Evolutionary conservation across 2,329 filamentous ascomycete species (phyloP).

Genomic region (Aspergillus pseudonomiae): DNA sequence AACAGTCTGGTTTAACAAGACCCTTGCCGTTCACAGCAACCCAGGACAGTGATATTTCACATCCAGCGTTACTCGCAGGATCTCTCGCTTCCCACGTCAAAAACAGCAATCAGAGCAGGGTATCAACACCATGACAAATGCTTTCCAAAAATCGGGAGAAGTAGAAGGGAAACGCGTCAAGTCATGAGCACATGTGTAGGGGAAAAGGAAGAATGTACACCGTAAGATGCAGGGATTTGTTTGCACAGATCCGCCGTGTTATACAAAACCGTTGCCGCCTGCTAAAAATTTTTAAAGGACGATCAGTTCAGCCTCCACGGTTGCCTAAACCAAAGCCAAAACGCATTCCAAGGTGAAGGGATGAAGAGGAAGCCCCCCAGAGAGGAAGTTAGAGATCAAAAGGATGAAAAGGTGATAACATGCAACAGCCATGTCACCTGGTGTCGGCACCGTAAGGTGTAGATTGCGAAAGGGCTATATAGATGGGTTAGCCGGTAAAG

Average conservation of each 20-base stretch:
- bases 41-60: constrained; percentile 13
- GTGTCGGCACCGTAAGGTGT: not conserved
- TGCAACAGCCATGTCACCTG: constrained; percentile 21
- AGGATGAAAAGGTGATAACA: constrained; percentile 27
- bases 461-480: not conserved
- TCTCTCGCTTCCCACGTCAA: constrained; percentile 17
- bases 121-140: constrained; percentile 49
- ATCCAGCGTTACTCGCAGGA: constrained; percentile 12
- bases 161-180: constrained; percentile 30
- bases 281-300: not conserved
- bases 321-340: constrained; percentile 2
- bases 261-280: constrained; percentile 22
- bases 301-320: constrained; percentile 3
- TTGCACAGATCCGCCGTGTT: constrained; percentile 18
- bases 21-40: constrained; percentile 7
- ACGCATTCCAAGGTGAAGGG: not conserved
- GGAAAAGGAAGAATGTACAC: constrained; percentile 27
- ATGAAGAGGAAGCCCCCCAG: constrained; percentile 6
- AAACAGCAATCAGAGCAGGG: constrained; percentile 40
- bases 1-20: constrained; percentile 7
- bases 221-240: constrained; percentile 23
- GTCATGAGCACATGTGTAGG: constrained; percentile 38
- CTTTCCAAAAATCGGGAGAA: constrained; percentile 29
- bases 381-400: not conserved
- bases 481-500: not conserved